These are phyloP conservation scores for Colletotrichum sp. DNA, from an alignment of 2,329 filamentous ascomycete species.

Conservation along the genomic window DNA sequence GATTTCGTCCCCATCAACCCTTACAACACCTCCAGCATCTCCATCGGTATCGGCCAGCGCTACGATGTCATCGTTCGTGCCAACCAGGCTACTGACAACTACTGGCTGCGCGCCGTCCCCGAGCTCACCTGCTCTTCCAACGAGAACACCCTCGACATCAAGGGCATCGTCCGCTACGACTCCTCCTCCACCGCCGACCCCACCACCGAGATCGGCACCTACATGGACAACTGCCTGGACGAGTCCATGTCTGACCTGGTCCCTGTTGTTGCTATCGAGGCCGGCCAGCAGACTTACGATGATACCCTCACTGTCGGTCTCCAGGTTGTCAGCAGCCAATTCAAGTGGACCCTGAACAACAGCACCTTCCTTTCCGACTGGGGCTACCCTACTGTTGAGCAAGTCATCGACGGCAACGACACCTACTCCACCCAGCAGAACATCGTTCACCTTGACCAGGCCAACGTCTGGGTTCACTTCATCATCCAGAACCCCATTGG, in stretches of 20 bases:
- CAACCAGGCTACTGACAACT: constrained; percentile 40
- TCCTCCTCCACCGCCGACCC: constrained; percentile 23
- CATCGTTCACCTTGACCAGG: constrained; percentile 23
- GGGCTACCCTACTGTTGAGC: constrained; percentile 42
- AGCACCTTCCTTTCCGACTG: constrained; percentile 52
- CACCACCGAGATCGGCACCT: constrained; percentile 30
- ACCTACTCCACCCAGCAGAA: constrained; percentile 26
- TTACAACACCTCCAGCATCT: constrained; percentile 54
- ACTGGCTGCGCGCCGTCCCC: constrained; percentile 54
- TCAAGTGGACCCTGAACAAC: constrained; percentile 54
- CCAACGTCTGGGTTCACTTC: constrained; percentile 35
- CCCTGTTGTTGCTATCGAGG: constrained; percentile 37
- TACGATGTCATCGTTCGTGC: constrained; percentile 53
- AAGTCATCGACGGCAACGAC: constrained; percentile 23
- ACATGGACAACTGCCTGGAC: constrained; percentile 36
- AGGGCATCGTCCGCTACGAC: constrained; percentile 53
- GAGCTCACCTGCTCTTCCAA: constrained; percentile 46
- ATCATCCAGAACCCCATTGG: constrained; percentile 34
- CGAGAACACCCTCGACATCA: constrained; percentile 45
- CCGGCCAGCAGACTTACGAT: constrained; percentile 30
- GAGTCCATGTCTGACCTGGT: constrained; percentile 35
- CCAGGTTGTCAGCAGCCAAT: constrained; percentile 33
- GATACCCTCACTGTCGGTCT: constrained; percentile 30
- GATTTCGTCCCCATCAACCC: constrained; percentile 65
- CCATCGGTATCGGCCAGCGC: constrained; percentile 52